These are phyloP conservation scores for Pleurotus giganteus DNA, from an alignment of 768 basidiomycete species.

Conservation along the genomic window DNA sequence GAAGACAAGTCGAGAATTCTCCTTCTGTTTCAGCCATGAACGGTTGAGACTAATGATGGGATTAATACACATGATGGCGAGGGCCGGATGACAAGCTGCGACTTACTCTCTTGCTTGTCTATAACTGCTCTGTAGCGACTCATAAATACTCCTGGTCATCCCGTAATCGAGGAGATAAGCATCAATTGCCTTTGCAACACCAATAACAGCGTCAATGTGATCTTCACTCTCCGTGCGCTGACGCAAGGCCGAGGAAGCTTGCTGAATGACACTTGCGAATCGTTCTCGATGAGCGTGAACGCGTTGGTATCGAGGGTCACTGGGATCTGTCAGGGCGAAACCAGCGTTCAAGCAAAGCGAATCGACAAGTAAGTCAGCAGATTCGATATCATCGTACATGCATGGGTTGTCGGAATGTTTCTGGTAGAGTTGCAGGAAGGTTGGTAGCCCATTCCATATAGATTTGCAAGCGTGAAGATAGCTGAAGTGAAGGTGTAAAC, in stretches of 20 bases:
- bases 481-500: conserved; percentile 25
- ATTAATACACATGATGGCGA: not conserved
- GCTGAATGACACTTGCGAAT: conserved; percentile 67
- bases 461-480: conserved; percentile 70
- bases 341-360: conserved; percentile 70
- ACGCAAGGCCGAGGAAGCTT: conserved; percentile 63
- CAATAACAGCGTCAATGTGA: conserved; percentile 82
- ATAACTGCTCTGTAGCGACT: conserved; percentile 66
- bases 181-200: conserved; percentile 71
- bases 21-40: conserved; percentile 68
- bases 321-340: conserved; percentile 68
- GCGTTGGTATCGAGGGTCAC: conserved; percentile 72
- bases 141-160: conserved; percentile 55
- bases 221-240: conserved; percentile 68
- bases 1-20: conserved; percentile 72
- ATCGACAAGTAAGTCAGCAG: conserved; percentile 67
- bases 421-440: conserved; percentile 56
- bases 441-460: conserved; percentile 76
- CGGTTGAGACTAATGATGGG: conserved; percentile 51
- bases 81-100: not conserved
- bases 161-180: conserved; percentile 74
- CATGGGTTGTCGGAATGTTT: conserved; percentile 60
- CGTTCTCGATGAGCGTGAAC: conserved; percentile 54
- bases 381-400: conserved; percentile 59
- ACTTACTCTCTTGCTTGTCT: conserved; percentile 60